These are phyloP conservation scores for Ceratocystis harringtonii DNA, from an alignment of 2,329 filamentous ascomycete species.

Conservation along the genomic window DNA sequence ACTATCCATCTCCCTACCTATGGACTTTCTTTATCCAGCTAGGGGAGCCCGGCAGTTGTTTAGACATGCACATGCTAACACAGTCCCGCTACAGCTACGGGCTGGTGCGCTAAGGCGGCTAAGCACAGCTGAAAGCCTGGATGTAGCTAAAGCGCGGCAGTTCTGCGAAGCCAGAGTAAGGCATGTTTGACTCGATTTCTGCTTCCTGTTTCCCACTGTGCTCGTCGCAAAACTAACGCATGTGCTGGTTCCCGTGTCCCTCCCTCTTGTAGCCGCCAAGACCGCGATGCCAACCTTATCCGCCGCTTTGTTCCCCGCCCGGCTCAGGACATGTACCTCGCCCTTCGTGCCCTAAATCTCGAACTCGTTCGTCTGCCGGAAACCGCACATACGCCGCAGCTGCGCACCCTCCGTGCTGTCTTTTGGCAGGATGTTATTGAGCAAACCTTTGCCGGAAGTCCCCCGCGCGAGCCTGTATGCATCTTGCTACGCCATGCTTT, in stretches of 20 bases:
- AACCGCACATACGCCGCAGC: slow-evolving; percentile 70
- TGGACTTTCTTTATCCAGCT: background rate
- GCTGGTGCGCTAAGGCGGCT: background rate
- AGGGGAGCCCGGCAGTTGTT: background rate
- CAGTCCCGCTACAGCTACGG: background rate
- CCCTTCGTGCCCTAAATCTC: slow-evolving; percentile 82
- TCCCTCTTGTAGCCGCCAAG: slow-evolving; percentile 49
- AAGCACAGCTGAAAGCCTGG: background rate
- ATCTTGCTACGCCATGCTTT: slow-evolving; percentile 65
- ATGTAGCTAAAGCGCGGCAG: slow-evolving; percentile 1
- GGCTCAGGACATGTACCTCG: slow-evolving; percentile 70
- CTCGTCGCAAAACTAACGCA: background rate
- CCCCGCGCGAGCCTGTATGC: slow-evolving; percentile 83
- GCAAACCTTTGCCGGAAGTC: slow-evolving; percentile 58
- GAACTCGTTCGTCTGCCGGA: slow-evolving; percentile 84
- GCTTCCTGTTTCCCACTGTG: background rate
- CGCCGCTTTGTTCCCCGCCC: slow-evolving; percentile 67
- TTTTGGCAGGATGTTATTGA: slow-evolving; percentile 85
- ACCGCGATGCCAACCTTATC: slow-evolving; percentile 76
- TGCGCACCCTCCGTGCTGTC: slow-evolving; percentile 78
- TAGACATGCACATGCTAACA: background rate
- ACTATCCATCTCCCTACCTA: background rate
- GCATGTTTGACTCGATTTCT: background rate
- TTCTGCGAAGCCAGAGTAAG: slow-evolving; percentile 8
- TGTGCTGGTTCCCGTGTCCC: background rate